Base-by-base conservation (phyloP, 495 filamentous ascomycete species). In the Ramalina peruviana region DNA sequence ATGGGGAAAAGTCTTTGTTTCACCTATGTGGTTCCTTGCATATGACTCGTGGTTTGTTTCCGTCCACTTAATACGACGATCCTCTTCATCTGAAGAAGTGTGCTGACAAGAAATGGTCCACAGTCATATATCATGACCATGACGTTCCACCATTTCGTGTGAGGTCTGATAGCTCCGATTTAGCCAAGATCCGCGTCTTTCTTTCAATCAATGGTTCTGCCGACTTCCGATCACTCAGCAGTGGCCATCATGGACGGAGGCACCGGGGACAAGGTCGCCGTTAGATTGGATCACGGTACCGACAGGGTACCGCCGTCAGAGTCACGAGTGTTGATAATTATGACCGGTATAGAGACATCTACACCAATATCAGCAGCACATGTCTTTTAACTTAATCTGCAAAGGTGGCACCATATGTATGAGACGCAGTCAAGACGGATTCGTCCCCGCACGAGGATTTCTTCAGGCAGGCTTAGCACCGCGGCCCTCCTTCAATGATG, bases 401-500 rank as follows among this genome's bases (percentile, higher is more conserved):
- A 33, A 33, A 48, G 45, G 45, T 16, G 92, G 92, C 17, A 97
- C 92, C 1, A 97, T 98, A 50, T 96, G 88, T 66, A 98, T 98
- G 92, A 75, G 78, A 59, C 76, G 72, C 12, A 83, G 79, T 3
- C 70, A 73, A 0, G 73, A 79, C 44, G 84, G 79, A 7, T 70
- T 83, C 47, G 64, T 84, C 9, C 83, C 86, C 17, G 85, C 85
- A 13, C 70, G 78, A 58, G 86, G 85, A 0, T 98, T 98, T 59
- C 73, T 95, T 25, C 72, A 93, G 38, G 78, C 79, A 44, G 86
- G 85, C 49, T 81, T 98, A 72, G 81, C 79, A 1, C 86, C 85
- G 0, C 72, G 86, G 47, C 88, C 88, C 2, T 84, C 77, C 2
- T 97, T 98, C 69, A 96, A 98, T 63, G 89, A 98, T 62, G 74